Evolutionary conservation across 106 monocot species (phyloP).

Genomic region (Xerophyta viscosa): DNA sequence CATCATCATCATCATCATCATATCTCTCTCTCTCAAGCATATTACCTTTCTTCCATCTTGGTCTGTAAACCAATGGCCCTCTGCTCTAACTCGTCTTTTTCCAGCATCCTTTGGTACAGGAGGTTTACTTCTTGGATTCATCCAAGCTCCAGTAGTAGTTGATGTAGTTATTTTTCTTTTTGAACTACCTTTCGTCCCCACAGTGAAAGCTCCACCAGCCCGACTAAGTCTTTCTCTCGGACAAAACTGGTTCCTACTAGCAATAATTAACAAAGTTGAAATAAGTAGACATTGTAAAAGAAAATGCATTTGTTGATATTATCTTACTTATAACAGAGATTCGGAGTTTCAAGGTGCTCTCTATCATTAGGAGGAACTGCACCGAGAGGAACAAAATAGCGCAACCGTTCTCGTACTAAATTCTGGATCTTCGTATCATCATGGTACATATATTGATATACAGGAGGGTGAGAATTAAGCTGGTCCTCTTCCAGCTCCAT

Average conservation of each 20-base stretch:
- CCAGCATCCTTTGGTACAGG: constrained; percentile 52
- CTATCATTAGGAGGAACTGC: constrained; percentile 13
- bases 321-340: constrained; percentile 62
- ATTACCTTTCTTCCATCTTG: constrained; percentile 85
- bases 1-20: too few species aligned
- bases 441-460: constrained; percentile 65
- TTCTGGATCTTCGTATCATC: constrained; percentile 44
- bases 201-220: not conserved
- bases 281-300: not conserved
- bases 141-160: constrained; percentile 21
- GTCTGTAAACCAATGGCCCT: constrained; percentile 81
- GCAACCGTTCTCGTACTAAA: constrained; percentile 42
- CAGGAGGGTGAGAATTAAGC: constrained; percentile 45
- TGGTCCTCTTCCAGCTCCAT: constrained; percentile 6
- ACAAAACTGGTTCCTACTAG: constrained; percentile 4
- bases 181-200: constrained; percentile 9
- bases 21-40: too few species aligned
- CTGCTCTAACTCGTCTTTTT: constrained; percentile 47
- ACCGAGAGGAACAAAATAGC: constrained; percentile 64
- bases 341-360: constrained; percentile 21
- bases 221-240: constrained; percentile 8
- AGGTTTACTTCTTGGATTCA: constrained; percentile 28
- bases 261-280: constrained; percentile 7
- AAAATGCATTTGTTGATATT: not conserved
- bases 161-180: constrained; percentile 20